phyloP scores from a whole-genome alignment of 768 basidiomycete species.

The Termitomyces sp. region DNA sequence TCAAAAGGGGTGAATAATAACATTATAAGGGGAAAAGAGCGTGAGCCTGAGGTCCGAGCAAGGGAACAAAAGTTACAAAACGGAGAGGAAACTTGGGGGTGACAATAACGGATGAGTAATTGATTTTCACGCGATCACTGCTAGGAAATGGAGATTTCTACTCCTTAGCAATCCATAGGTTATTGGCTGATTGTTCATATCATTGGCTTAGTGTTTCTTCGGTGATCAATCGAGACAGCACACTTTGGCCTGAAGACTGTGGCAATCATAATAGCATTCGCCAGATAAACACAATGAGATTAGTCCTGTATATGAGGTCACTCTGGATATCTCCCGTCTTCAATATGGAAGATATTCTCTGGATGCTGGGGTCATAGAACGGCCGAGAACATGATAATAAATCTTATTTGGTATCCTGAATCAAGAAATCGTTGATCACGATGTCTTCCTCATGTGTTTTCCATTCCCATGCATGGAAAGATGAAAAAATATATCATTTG shows the following conservation, averaged over 20 bases:
- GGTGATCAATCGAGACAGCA: neutral
- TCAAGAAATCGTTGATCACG: neutral
- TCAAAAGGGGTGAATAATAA: constrained; percentile 1
- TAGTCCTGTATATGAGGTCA: too few species aligned
- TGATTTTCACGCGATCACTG: constrained; percentile 3
- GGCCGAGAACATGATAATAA: neutral
- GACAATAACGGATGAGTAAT: neutral
- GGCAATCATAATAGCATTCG: neutral
- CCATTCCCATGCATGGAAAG: neutral
- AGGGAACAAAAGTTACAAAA: constrained; percentile 16
- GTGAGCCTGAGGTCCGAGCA: constrained; percentile 25
- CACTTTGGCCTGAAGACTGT: neutral
- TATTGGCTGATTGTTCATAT: neutral
- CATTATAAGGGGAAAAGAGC: constrained; percentile 24
- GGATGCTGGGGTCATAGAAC: neutral
- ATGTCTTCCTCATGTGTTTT: neutral
- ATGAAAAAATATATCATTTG: neutral
- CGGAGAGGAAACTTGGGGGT: neutral
- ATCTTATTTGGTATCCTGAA: neutral
- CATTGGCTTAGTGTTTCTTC: neutral
- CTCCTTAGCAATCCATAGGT: too few species aligned
- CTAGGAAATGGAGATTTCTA: too few species aligned
- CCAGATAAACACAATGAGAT: neutral
- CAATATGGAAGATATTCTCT: neutral
- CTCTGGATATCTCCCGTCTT: too few species aligned